phyloP scores from a whole-genome alignment of 768 basidiomycete genomes.

The Cystobasidium tubakii region DNA sequence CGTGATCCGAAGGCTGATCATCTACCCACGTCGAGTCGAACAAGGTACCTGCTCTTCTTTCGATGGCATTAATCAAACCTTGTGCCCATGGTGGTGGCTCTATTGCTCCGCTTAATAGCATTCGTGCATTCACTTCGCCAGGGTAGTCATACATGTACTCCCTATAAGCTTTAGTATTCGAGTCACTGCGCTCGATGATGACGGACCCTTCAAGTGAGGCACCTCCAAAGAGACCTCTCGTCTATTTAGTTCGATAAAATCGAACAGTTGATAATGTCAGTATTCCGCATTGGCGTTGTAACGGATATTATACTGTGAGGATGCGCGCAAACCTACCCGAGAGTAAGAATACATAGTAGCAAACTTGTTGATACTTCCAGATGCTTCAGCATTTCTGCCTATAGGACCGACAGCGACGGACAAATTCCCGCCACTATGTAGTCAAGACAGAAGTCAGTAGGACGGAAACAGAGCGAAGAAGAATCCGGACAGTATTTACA shows the following conservation, averaged over 20 bases:
- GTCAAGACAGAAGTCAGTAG: slow-evolving; percentile 60
- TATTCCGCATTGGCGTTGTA: too few species aligned
- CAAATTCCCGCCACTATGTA: slow-evolving; percentile 45
- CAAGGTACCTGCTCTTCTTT: slow-evolving; percentile 59
- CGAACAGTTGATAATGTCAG: too few species aligned
- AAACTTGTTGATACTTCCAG: slow-evolving; percentile 72
- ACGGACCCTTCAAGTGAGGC: slow-evolving; percentile 66
- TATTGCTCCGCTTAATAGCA: slow-evolving; percentile 71
- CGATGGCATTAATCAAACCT: slow-evolving; percentile 67
- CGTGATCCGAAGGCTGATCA: slow-evolving; percentile 24
- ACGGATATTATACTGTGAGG: too few species aligned
- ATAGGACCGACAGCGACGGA: slow-evolving; percentile 70
- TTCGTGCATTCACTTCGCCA: slow-evolving; percentile 63
- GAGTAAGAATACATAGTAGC: slow-evolving; percentile 73
- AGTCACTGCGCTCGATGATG: slow-evolving; percentile 88
- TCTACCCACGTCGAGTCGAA: slow-evolving; percentile 29
- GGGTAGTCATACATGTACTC: slow-evolving; percentile 45
- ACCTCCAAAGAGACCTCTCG: slow-evolving; percentile 87
- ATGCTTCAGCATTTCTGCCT: slow-evolving; percentile 84
- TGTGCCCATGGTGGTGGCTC: slow-evolving; percentile 72
- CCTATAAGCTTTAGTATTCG: slow-evolving; percentile 73
- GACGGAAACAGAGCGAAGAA: slow-evolving; percentile 57
- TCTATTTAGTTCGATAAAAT: too few species aligned
- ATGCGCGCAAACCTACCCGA: slow-evolving; percentile 48
- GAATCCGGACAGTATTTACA: slow-evolving; percentile 14